These are phyloP conservation scores for Fusarium cicatricum DNA, from an alignment of 2,329 filamentous ascomycete genomes.

Conservation along the genomic window DNA sequence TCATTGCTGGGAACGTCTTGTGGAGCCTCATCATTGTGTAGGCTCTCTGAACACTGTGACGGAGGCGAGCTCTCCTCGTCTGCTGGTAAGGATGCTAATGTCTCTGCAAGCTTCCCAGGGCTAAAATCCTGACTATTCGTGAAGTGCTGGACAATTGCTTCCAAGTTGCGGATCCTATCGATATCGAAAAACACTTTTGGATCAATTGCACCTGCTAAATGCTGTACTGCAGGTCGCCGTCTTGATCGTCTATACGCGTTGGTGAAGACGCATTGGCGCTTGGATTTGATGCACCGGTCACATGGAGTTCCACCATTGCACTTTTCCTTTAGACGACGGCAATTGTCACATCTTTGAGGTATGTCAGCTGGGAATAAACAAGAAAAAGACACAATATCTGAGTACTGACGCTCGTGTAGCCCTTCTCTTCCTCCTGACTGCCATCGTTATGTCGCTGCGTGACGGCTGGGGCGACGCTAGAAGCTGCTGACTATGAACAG, in stretches of 20 bases:
- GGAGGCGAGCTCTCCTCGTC: neutral
- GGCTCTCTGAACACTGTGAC: neutral
- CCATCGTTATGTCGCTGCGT: neutral
- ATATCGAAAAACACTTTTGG: constrained; percentile 14
- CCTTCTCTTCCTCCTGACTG: neutral
- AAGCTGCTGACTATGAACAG: neutral
- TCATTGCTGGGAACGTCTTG: neutral
- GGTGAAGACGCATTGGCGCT: constrained; percentile 13
- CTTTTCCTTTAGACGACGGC: constrained; percentile 22
- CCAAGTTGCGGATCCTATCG: constrained; percentile 16
- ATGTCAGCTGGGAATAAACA: neutral
- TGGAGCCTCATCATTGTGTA: neutral
- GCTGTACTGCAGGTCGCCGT: neutral
- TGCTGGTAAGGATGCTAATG: neutral
- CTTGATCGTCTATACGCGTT: constrained; percentile 8
- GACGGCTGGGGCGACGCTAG: too few species aligned
- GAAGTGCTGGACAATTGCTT: constrained; percentile 13
- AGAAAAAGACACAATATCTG: neutral
- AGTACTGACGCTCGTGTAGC: neutral
- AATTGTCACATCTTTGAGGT: constrained; percentile 16
- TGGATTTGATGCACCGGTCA: constrained; percentile 14
- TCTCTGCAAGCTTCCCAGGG: constrained; percentile 2
- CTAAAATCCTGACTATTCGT: constrained; percentile 14
- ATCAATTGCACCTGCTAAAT: neutral
- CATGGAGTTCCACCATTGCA: constrained; percentile 22